A percentile compares a stretch with the other conserved stretches of the same genome.
phyloP scores from a whole-genome alignment of 2,329 filamentous ascomycete genomes.

The Talaromyces sp. region DNA sequence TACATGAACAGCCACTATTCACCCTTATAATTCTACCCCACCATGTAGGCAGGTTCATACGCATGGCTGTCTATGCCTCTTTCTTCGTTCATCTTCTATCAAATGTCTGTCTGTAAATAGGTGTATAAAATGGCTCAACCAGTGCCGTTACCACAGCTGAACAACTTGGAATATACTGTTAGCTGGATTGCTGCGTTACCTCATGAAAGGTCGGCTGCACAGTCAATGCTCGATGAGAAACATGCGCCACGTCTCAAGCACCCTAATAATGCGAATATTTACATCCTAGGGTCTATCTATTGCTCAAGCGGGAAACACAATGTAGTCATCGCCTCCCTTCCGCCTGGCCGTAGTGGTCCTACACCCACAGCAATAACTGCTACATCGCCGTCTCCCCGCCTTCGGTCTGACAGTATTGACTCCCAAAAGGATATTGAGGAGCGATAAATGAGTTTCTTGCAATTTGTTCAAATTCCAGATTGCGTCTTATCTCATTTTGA shows the following conservation, averaged over 20 bases:
- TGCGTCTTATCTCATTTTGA: too few relatives aligned
- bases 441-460: too few relatives aligned
- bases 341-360: background rate
- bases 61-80: background rate
- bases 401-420: too few relatives aligned
- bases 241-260: background rate
- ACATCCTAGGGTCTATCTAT: background rate
- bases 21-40: background rate
- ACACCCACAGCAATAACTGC: background rate
- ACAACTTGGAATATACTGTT: slow-evolving; percentile 3
- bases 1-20: background rate
- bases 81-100: background rate
- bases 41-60: background rate
- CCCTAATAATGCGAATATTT: slow-evolving; percentile 1
- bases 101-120: background rate
- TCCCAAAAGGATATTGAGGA: too few relatives aligned
- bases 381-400: too few relatives aligned
- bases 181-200: background rate
- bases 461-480: too few relatives aligned
- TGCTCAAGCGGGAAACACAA: background rate
- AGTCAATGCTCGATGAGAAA: slow-evolving; percentile 6
- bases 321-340: background rate
- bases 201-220: background rate
- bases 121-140: background rate
- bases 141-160: background rate